Percentiles rank a stretch among this genome's conserved stretches.
phyloP scores from a whole-genome alignment of 164 flowering plant genomes.

The Piper betle region DNA sequence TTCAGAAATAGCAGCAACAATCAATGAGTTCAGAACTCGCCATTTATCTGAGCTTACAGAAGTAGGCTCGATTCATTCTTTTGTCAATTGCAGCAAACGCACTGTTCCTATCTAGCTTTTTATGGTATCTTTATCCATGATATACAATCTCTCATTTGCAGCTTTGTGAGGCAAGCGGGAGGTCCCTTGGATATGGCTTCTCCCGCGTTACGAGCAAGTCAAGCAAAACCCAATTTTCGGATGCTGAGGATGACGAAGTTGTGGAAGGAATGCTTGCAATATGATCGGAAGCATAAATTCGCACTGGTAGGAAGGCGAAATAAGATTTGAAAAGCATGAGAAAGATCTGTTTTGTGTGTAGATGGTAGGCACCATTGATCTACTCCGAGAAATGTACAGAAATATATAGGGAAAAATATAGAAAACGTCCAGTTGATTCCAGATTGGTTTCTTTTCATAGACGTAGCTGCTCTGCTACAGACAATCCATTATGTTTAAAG shows the following conservation, averaged over 20 bases:
- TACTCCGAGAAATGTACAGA: conserved; percentile 8
- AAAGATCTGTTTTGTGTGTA: conserved; percentile 5
- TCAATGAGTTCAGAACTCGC: conserved; percentile 89
- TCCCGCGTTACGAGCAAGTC: conserved; percentile 52
- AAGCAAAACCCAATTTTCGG: conserved; percentile 33
- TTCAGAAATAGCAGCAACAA: conserved; percentile 89
- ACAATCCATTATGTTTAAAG: too few relatives aligned
- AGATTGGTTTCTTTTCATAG: not conserved
- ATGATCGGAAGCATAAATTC: conserved; percentile 11
- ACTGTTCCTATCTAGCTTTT: not conserved
- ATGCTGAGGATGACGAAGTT: conserved; percentile 60
- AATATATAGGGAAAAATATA: not conserved
- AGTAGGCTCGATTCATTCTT: conserved; percentile 27
- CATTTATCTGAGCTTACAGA: conserved; percentile 95
- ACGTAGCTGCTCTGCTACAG: too few relatives aligned
- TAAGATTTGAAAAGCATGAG: not conserved
- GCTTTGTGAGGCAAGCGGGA: conserved; percentile 84
- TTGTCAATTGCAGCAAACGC: not conserved
- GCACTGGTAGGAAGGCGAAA: too few relatives aligned
- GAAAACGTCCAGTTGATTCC: not conserved
- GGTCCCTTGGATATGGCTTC: conserved; percentile 92
- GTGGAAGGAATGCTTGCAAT: conserved; percentile 74
- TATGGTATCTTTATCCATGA: not conserved
- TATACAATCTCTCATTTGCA: conserved; percentile 15
- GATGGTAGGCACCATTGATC: conserved; percentile 7